These are phyloP conservation scores for Diaporthe vaccinii DNA, from an alignment of 2,329 filamentous ascomycete genomes.

Conservation along the genomic window DNA sequence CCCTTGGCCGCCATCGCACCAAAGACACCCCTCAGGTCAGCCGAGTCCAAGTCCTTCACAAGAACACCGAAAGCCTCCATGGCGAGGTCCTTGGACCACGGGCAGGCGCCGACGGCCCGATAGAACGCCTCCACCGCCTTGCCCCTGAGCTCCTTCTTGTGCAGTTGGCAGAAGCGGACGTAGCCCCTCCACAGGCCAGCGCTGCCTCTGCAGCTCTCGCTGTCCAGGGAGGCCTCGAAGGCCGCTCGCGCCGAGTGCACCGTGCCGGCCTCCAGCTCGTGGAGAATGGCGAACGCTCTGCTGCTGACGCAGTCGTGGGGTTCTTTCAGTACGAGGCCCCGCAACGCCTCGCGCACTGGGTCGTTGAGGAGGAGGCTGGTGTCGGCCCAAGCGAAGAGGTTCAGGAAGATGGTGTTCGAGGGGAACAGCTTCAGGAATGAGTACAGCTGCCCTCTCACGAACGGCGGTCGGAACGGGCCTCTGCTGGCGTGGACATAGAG, in stretches of 20 bases:
- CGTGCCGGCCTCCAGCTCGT: conserved; percentile 64
- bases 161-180: conserved; percentile 59
- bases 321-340: conserved; percentile 61
- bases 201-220: conserved; percentile 55
- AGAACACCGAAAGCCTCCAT: conserved; percentile 66
- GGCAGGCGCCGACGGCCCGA: conserved; percentile 61
- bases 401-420: conserved; percentile 81
- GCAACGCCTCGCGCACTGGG: conserved; percentile 77
- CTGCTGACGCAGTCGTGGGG: conserved; percentile 58
- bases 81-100: conserved; percentile 63
- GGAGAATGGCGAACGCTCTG: conserved; percentile 64
- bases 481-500: conserved; percentile 72
- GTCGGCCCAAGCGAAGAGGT: conserved; percentile 81
- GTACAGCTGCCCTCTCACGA: conserved; percentile 73
- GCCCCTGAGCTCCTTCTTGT: conserved; percentile 53
- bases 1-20: conserved; percentile 63
- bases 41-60: conserved; percentile 58
- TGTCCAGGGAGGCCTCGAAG: conserved; percentile 65
- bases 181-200: conserved; percentile 64
- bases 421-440: conserved; percentile 76
- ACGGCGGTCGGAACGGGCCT: conserved; percentile 76
- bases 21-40: conserved; percentile 64
- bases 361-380: conserved; percentile 80
- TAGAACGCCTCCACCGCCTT: conserved; percentile 64
- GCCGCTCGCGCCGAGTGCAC: conserved; percentile 63